Percentiles rank a stretch among this genome's conserved stretches.
phyloP scores from a whole-genome alignment of 208 protist species.

The Leishmania amazonensis region DNA sequence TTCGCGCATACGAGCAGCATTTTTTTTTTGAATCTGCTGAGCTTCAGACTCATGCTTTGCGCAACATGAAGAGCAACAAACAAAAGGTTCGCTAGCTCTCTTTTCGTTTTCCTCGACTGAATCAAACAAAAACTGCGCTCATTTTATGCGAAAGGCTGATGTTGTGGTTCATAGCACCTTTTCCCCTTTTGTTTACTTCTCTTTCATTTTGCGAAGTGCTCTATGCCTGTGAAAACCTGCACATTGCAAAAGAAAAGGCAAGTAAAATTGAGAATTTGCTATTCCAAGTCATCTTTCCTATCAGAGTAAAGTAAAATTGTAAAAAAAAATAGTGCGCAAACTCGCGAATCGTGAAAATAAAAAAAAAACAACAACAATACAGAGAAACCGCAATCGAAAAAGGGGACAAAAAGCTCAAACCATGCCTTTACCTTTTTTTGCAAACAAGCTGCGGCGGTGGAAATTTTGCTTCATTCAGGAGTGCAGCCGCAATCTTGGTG shows the following conservation, averaged over 20 bases:
- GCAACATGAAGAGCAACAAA: background rate
- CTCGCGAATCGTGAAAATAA: background rate
- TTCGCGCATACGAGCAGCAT: background rate
- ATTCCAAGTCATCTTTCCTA: background rate
- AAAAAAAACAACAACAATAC: background rate
- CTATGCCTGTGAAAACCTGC: background rate
- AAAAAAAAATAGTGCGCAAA: background rate
- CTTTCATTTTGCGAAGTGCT: background rate
- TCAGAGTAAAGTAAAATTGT: background rate
- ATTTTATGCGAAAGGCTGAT: background rate
- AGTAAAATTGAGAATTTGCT: background rate
- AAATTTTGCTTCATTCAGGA: conserved; percentile 45
- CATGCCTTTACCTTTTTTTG: conserved; percentile 1
- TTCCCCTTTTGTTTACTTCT: background rate
- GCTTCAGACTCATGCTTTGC: background rate
- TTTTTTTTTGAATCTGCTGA: background rate
- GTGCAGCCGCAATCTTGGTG: conserved; percentile 29
- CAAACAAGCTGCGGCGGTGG: conserved; percentile 27
- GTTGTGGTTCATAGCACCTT: background rate
- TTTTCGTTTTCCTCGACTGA: background rate
- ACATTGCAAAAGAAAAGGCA: no score
- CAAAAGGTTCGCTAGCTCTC: background rate
- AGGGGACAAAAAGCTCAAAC: background rate
- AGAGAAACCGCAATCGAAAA: background rate
- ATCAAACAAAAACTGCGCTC: background rate